These are phyloP conservation scores for Pseudogymnoascus sp. DNA, from an alignment of 2,329 filamentous ascomycete genomes.

Conservation along the genomic window DNA sequence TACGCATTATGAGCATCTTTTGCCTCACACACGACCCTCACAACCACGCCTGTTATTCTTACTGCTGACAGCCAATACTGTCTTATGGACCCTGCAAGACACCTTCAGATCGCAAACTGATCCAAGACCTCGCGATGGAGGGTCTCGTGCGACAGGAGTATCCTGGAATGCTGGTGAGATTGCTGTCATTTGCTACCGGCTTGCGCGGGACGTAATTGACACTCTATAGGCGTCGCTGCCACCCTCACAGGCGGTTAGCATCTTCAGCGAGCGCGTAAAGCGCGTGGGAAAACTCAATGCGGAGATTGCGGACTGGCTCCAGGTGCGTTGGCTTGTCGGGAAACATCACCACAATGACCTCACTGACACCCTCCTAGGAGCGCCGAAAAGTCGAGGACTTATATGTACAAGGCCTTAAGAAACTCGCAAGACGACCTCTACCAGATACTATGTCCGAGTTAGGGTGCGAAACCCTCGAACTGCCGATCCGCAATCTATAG, in stretches of 20 bases:
- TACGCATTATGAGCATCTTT: not conserved
- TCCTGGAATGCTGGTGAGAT: slow-evolving; percentile 83
- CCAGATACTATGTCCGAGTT: slow-evolving; percentile 73
- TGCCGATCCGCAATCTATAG: not conserved
- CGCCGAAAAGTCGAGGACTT: slow-evolving; percentile 84
- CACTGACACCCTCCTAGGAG: slow-evolving; percentile 53
- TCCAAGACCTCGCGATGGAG: slow-evolving; percentile 47
- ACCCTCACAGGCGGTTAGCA: slow-evolving; percentile 71
- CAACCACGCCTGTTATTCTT: not conserved
- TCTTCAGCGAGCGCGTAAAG: slow-evolving; percentile 80
- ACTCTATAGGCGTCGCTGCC: slow-evolving; percentile 63
- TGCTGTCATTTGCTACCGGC: slow-evolving; percentile 16
- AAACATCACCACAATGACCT: slow-evolving; percentile 14
- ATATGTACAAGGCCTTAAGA: slow-evolving; percentile 76
- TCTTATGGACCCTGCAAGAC: slow-evolving; percentile 1
- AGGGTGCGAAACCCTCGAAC: slow-evolving; percentile 55
- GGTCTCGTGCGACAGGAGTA: slow-evolving; percentile 82
- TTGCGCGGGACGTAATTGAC: slow-evolving; percentile 21
- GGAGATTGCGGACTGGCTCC: slow-evolving; percentile 94
- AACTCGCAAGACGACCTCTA: slow-evolving; percentile 66
- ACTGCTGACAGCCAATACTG: slow-evolving; percentile 2
- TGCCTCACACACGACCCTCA: not conserved
- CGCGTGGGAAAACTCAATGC: slow-evolving; percentile 78
- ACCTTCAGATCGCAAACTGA: not conserved
- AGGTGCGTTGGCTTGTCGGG: slow-evolving; percentile 49